A percentile compares a stretch with the other conserved stretches of the same genome.
These are phyloP conservation scores for Neurospora sublineolata DNA, from an alignment of 495 filamentous ascomycete genomes.

Conservation along the genomic window DNA sequence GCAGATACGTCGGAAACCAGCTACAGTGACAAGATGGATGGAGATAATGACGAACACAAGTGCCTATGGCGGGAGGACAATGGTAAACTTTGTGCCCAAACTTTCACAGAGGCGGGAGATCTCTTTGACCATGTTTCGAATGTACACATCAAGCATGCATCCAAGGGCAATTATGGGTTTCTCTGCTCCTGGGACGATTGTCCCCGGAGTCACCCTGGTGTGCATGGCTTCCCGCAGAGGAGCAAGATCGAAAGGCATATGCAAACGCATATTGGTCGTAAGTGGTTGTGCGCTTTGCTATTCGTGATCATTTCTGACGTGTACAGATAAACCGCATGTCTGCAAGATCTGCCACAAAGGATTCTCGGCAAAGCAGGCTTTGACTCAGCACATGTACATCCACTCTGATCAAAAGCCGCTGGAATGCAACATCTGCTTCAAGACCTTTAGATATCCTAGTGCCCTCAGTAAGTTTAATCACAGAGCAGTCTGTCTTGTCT, in stretches of 20 bases:
- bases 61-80: conserved; percentile 23
- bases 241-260: conserved; percentile 54
- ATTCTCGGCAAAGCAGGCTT: conserved; percentile 48
- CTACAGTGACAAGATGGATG: background rate
- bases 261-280: conserved; percentile 51
- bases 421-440: conserved; percentile 41
- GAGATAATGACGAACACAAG: conserved; percentile 12
- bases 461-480: conserved; percentile 37
- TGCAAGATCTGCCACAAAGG: conserved; percentile 42
- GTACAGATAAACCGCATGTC: conserved; percentile 43
- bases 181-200: conserved; percentile 27
- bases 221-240: conserved; percentile 39
- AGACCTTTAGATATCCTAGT: conserved; percentile 44
- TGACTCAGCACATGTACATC: conserved; percentile 48
- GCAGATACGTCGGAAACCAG: conserved; percentile 5
- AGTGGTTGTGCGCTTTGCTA: conserved; percentile 16
- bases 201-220: conserved; percentile 27
- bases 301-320: background rate
- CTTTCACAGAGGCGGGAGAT: conserved; percentile 17
- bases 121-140: conserved; percentile 20
- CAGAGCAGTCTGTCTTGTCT: background rate
- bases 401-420: conserved; percentile 53
- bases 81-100: conserved; percentile 12
- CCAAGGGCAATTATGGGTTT: conserved; percentile 23
- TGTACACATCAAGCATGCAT: conserved; percentile 19